Percentiles rank a stretch among this genome's conserved stretches.
These are phyloP conservation scores for Psilocybe cyanescens DNA, from an alignment of 768 basidiomycete species.

Conservation along the genomic window DNA sequence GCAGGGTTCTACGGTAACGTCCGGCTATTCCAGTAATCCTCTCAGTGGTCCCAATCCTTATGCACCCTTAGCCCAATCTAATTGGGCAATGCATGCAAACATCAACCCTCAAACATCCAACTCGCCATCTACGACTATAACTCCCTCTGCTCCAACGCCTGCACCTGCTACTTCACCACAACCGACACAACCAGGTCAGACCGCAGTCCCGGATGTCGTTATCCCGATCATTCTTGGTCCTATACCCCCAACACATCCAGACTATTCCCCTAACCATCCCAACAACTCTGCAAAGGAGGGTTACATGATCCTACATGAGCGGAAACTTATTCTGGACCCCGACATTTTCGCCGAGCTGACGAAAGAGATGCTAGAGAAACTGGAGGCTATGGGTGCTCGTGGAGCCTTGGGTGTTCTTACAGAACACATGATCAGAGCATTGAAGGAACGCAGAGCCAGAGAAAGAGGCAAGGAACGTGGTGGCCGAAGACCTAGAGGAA, in stretches of 20 bases:
- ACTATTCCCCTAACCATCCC: conserved; percentile 46
- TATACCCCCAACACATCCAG: conserved; percentile 66
- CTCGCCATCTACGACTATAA: conserved; percentile 28
- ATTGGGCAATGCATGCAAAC: conserved; percentile 37
- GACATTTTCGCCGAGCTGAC: conserved; percentile 81
- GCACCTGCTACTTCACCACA: conserved; percentile 32
- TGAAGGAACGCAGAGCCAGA: conserved; percentile 73
- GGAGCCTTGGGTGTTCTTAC: conserved; percentile 83
- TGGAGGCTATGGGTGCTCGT: conserved; percentile 82
- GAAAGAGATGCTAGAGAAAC: conserved; percentile 68
- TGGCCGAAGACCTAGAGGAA: conserved; percentile 37
- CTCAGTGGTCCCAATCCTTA: conserved; percentile 41
- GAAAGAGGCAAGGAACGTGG: conserved; percentile 43
- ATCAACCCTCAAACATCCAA: conserved; percentile 20
- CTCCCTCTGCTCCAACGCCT: conserved; percentile 24
- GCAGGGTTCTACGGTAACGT: conserved; percentile 28
- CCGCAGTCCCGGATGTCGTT: conserved; percentile 55
- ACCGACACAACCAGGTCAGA: conserved; percentile 20
- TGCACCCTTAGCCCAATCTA: conserved; percentile 35
- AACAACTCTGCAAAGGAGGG: conserved; percentile 56
- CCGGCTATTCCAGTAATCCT: conserved; percentile 29
- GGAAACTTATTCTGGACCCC: conserved; percentile 84
- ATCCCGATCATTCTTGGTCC: conserved; percentile 81
- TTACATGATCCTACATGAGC: conserved; percentile 83
- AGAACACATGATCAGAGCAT: conserved; percentile 80